Base-by-base conservation (phyloP, 2,329 filamentous ascomycete genomes). In the Alternaria angustiovoidea region DNA sequence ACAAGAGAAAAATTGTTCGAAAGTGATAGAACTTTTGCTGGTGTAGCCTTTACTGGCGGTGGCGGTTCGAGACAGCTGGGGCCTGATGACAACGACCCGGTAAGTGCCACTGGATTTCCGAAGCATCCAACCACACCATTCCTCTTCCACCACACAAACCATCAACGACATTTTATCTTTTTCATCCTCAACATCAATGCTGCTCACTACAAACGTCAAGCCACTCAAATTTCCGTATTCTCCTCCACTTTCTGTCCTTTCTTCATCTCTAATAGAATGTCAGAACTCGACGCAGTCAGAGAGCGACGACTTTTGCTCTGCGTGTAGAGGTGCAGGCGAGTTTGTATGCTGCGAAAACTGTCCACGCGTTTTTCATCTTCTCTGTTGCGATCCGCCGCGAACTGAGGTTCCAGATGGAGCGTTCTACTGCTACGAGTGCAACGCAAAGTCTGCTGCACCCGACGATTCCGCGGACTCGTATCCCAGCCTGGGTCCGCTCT, bases 301-400 rank as follows among this genome's bases (percentile, higher is more conserved):
- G 64, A 96, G 96, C 78, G 92, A 95, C 77, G 94, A 98, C 78
- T 90, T 91, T 74, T 99, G 94, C 82, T 90, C 90, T 63, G 88
- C 93, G 46, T 99, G 95, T 81, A 88, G 90, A 72, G 91, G 91
- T 65, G 91, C 88, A 67, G 94, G 94, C 58, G 88, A 93, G 69
- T 86, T 99, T 64, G 86, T 98, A 66, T 97, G 94, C 81, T 99
- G 95, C 79, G 95, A 98, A 81, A 92, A 91, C 64, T 99, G 95
- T 81, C 87, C 90, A 62, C 88, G 92, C 67, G 92, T 94, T 6
- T 97, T 96, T 80, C 95, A 98, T 79, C 93, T 95, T 76, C 85
- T 87, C 61, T 98, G 95, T 77, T 88, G 95, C 67, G 91, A 96
- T 78, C 93, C 94, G 63, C 90, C 92, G 39, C 83, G 71, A 54